These are phyloP conservation scores for Xerocomus spinulosus DNA, from an alignment of 768 basidiomycete species.

Conservation along the genomic window DNA sequence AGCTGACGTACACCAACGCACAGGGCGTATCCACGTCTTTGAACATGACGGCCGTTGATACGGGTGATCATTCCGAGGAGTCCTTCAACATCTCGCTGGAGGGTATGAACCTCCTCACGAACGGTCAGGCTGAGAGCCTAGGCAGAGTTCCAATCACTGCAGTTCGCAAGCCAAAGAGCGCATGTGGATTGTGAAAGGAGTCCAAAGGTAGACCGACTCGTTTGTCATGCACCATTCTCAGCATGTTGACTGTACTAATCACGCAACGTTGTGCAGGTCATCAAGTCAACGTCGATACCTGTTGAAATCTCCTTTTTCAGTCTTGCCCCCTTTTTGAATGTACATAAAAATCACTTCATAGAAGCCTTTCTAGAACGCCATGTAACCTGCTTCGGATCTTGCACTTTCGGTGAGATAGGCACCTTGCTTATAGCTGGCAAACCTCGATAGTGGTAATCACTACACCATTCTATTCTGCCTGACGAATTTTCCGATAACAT, in stretches of 20 bases:
- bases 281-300: background rate
- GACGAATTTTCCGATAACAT: background rate
- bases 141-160: constrained; percentile 26
- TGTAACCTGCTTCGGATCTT: background rate
- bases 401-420: background rate
- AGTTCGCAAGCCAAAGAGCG: constrained; percentile 9
- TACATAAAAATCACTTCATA: background rate
- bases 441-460: background rate
- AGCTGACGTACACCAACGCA: constrained; percentile 40
- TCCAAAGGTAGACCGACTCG: background rate
- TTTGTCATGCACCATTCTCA: background rate
- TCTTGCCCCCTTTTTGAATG: background rate
- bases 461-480: background rate
- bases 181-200: constrained; percentile 12
- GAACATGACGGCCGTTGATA: constrained; percentile 51
- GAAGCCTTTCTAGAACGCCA: background rate
- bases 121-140: constrained; percentile 20
- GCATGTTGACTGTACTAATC: background rate
- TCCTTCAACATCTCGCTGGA: constrained; percentile 37
- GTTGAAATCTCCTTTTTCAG: background rate
- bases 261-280: background rate
- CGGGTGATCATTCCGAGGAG: constrained; percentile 23
- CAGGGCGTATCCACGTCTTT: constrained; percentile 34
- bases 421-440: background rate
- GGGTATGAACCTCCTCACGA: constrained; percentile 36